Evolutionary conservation across 2,329 filamentous ascomycete species (phyloP).

Genomic region (Grosmannia clavigera): DNA sequence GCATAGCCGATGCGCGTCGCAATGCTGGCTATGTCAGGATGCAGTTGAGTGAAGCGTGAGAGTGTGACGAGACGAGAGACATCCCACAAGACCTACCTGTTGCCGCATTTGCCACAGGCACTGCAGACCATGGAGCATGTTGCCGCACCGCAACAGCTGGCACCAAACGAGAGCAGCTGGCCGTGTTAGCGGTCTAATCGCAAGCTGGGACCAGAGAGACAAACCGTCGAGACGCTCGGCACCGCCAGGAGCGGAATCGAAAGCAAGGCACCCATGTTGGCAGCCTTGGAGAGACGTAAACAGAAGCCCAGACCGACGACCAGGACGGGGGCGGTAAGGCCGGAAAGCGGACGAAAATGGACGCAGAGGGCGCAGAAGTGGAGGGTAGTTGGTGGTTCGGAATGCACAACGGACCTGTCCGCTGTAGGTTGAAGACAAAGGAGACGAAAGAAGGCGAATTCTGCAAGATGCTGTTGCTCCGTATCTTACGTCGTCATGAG

Average conservation of each 20-base stretch:
- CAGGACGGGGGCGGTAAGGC: not conserved
- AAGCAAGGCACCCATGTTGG: slow-evolving; percentile 73
- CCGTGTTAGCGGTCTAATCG: not conserved
- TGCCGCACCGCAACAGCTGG: slow-evolving; percentile 91
- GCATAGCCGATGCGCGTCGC: slow-evolving; percentile 95
- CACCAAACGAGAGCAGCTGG: slow-evolving; percentile 28
- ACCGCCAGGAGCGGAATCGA: slow-evolving; percentile 82
- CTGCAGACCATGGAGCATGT: slow-evolving; percentile 94
- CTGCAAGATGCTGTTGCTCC: too few species aligned
- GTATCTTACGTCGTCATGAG: not conserved
- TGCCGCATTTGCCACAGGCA: slow-evolving; percentile 92
- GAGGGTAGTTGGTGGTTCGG: not conserved
- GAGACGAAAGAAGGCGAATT: not conserved
- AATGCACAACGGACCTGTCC: not conserved
- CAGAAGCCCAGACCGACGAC: not conserved
- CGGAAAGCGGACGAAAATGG: not conserved
- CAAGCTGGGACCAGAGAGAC: slow-evolving; percentile 20
- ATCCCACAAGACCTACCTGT: slow-evolving; percentile 47
- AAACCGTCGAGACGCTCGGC: slow-evolving; percentile 74
- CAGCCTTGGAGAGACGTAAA: not conserved
- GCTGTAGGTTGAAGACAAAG: not conserved
- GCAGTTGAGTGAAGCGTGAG: not conserved
- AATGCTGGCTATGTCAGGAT: slow-evolving; percentile 45
- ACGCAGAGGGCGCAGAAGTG: not conserved
- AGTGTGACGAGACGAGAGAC: not conserved